Percentiles rank a stretch among this genome's conserved stretches.
phyloP scores from a whole-genome alignment of 164 flowering plant species.

The Vitis riparia region DNA sequence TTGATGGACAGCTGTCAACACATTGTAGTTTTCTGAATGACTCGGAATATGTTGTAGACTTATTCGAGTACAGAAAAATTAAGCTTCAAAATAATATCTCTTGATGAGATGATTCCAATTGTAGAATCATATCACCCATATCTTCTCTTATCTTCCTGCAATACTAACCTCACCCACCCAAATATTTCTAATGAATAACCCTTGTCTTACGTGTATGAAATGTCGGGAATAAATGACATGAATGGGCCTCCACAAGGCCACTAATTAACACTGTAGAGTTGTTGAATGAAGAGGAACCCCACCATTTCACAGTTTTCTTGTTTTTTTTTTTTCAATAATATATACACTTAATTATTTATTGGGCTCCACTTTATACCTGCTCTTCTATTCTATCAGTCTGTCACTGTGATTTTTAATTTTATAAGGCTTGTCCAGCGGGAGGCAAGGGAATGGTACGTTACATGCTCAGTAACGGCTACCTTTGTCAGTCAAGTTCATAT shows the following conservation, averaged over 20 bases:
- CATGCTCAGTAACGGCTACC: too few relatives aligned
- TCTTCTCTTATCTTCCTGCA: neutral
- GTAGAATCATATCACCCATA: neutral
- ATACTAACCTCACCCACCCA: neutral
- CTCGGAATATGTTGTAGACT: too few relatives aligned
- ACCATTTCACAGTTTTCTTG: neutral
- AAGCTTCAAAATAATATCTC: too few relatives aligned
- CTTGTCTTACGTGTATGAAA: slow-evolving; percentile 12
- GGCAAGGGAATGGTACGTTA: too few relatives aligned
- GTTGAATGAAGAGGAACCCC: slow-evolving; percentile 10
- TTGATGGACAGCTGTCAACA: too few relatives aligned
- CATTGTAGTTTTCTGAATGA: too few relatives aligned
- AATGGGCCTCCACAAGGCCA: slow-evolving; percentile 16
- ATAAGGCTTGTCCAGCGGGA: too few relatives aligned
- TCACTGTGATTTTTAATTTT: neutral
- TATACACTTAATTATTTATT: too few relatives aligned
- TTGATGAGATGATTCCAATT: neutral
- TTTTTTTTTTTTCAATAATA: neutral
- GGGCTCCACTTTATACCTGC: neutral
- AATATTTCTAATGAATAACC: slow-evolving; percentile 3
- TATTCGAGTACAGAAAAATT: too few relatives aligned
- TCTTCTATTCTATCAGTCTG: neutral
- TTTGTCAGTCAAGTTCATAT: too few relatives aligned
- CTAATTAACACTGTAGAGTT: neutral
- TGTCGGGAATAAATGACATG: slow-evolving; percentile 23